Evolutionary conservation across 495 filamentous ascomycete species (phyloP), one percentile per base, ranked within the genome.

Genomic region (Xylaria venustula): DNA sequence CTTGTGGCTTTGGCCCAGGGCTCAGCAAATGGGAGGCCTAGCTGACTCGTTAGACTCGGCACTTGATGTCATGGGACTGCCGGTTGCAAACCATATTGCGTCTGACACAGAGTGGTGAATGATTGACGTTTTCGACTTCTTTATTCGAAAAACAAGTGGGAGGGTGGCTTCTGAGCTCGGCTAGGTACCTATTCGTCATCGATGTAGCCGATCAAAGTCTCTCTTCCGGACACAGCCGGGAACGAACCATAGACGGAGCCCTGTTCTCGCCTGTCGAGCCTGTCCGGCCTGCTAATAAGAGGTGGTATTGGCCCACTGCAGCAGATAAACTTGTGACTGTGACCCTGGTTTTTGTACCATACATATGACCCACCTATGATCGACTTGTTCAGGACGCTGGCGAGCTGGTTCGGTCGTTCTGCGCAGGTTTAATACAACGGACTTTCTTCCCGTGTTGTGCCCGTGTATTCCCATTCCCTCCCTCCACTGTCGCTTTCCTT

Each of bases 351-450:
- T 37, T 53, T 54, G 49, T 60, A 64, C 62, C 14, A 12, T 40
- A 15, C 14, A 64, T 67, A 26, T 60, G 62, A n/a, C n/a, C n/a
- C n/a, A 60, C 66, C 54, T 62, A 56, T 62, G 60, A 69, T 67
- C 66, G 42, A 64, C 54, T n/a, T 37, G 30, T 45, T 26, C 58
- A 30, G 37, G 14, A 40, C 37, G 14, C 14, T 12, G 3, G 26
- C 46, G 40, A 23, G n/a, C n/a, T n/a, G n/a, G n/a, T 46, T 57
- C 54, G 42, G 60, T 64, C 66, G 60, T 54, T 61, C 23, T 50
- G 25, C 56, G 26, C 42, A 52, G 47, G 57, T 60, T 58, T 23
- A 56, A 58, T 67, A 56, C 59, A 32, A n/a, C n/a, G n/a, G n/a
- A n/a, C n/a, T n/a, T n/a, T n/a, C n/a, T n/a, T n/a, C n/a, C n/a